phyloP scores from a whole-genome alignment of 1,284 basidiomycete genomes.

The Cutaneotrichosporon spelunceum region DNA sequence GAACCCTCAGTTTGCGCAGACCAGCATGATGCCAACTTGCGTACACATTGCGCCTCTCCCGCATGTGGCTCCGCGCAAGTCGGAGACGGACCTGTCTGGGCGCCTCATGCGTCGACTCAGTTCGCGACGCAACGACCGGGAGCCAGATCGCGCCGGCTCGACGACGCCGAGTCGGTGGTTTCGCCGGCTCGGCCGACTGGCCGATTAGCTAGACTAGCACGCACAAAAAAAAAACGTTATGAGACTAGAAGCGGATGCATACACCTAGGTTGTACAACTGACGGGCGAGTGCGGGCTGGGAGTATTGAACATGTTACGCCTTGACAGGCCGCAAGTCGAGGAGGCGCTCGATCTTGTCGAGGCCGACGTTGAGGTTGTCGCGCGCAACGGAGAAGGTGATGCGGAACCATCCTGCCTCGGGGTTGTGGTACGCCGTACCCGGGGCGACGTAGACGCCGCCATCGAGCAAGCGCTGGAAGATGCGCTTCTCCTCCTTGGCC shows the following conservation, averaged over 20 bases:
- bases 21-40: neutral
- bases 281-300: neutral
- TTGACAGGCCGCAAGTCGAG: constrained; percentile 11
- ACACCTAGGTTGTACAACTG: neutral
- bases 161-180: neutral
- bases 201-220: neutral
- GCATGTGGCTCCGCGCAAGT: neutral
- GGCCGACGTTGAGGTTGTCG: constrained; percentile 39
- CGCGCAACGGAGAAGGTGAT: constrained; percentile 46
- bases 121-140: neutral
- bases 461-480: constrained; percentile 48
- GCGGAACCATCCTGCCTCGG: constrained; percentile 41
- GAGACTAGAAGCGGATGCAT: neutral
- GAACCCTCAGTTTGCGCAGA: neutral
- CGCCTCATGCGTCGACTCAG: neutral
- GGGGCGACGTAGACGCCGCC: constrained; percentile 49
- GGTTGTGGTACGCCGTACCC: constrained; percentile 44
- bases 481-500: constrained; percentile 39
- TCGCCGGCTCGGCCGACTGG: neutral
- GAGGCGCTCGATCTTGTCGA: constrained; percentile 38
- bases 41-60: neutral
- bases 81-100: neutral
- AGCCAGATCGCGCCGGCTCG: neutral
- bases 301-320: neutral
- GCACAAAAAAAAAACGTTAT: neutral